Conservation (phyloP, 1,284 basidiomycete species). For the Cystobasidium pallidum region DNA sequence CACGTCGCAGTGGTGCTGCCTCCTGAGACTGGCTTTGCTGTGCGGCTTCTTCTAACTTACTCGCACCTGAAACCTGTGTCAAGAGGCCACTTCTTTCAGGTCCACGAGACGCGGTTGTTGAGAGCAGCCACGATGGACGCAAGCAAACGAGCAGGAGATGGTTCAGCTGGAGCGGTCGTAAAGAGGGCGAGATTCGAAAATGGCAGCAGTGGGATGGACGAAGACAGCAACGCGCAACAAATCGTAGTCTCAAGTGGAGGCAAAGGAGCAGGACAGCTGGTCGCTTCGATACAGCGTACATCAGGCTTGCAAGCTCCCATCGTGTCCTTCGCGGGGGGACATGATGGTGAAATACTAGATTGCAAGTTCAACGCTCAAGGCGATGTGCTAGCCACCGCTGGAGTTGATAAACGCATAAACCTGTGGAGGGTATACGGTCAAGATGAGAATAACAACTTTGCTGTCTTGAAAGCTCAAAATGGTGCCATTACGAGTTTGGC, state of each 20-base stretch:
- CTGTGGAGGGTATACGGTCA: conserved; percentile 53
- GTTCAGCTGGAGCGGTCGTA: conserved; percentile 34
- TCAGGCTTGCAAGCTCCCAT: conserved; percentile 52
- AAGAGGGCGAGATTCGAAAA: conserved; percentile 49
- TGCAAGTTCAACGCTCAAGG: conserved; percentile 53
- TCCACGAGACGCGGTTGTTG: too few relatives aligned
- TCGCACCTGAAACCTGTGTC: too few relatives aligned
- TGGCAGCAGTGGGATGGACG: conserved; percentile 45
- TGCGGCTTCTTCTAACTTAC: not conserved
- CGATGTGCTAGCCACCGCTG: conserved; percentile 52
- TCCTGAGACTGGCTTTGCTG: too few relatives aligned
- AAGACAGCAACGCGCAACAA: conserved; percentile 46
- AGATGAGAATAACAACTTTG: conserved; percentile 47
- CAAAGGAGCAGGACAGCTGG: conserved; percentile 49
- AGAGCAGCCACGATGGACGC: conserved; percentile 16
- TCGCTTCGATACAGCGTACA: conserved; percentile 51
- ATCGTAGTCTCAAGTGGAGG: conserved; percentile 48
- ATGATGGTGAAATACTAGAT: conserved; percentile 53
- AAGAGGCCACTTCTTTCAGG: too few relatives aligned
- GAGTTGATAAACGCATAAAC: conserved; percentile 52
- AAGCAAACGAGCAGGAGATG: conserved; percentile 28
- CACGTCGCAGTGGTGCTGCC: too few relatives aligned
- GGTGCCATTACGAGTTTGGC: conserved; percentile 42
- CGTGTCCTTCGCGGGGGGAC: conserved; percentile 50
- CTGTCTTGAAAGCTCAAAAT: conserved; percentile 34